Percentiles rank a stretch among this genome's conserved stretches.
Conservation (phyloP, 164 flowering plant species). For the Vitis labrusca region DNA sequence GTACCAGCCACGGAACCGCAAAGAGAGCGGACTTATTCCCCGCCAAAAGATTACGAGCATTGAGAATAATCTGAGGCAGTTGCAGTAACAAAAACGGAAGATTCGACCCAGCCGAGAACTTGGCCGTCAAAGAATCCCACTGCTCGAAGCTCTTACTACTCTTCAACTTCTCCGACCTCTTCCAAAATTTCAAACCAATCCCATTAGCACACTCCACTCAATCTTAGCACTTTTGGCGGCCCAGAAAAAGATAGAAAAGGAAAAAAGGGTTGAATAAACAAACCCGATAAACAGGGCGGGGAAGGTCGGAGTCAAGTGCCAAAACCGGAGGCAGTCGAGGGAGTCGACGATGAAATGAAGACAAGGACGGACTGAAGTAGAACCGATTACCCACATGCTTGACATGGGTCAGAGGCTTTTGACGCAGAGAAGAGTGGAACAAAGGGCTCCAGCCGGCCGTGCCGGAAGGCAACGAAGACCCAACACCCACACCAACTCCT, state of each 20-base stretch:
- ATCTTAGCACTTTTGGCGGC: background rate
- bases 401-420: no score
- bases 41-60: slow-evolving; percentile 74
- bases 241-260: background rate
- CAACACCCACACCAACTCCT: no score
- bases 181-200: background rate
- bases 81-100: slow-evolving; percentile 74
- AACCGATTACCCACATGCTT: no score
- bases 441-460: no score
- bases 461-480: no score
- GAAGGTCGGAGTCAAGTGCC: slow-evolving; percentile 19
- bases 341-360: slow-evolving; percentile 13
- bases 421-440: no score
- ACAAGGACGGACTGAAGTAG: background rate
- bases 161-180: slow-evolving; percentile 25
- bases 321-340: slow-evolving; percentile 8
- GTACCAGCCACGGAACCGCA: slow-evolving; percentile 89
- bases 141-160: slow-evolving; percentile 34
- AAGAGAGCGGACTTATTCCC: slow-evolving; percentile 74
- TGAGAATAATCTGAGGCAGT: slow-evolving; percentile 85
- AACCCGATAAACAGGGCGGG: slow-evolving; percentile 23
- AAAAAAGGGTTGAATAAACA: background rate
- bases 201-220: no score
- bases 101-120: slow-evolving; percentile 75
- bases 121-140: slow-evolving; percentile 78